Percentiles rank a stretch among this genome's conserved stretches.
Evolutionary conservation across 2,329 filamentous ascomycete species (phyloP).

Genomic region (Mariannaea elegans): DNA sequence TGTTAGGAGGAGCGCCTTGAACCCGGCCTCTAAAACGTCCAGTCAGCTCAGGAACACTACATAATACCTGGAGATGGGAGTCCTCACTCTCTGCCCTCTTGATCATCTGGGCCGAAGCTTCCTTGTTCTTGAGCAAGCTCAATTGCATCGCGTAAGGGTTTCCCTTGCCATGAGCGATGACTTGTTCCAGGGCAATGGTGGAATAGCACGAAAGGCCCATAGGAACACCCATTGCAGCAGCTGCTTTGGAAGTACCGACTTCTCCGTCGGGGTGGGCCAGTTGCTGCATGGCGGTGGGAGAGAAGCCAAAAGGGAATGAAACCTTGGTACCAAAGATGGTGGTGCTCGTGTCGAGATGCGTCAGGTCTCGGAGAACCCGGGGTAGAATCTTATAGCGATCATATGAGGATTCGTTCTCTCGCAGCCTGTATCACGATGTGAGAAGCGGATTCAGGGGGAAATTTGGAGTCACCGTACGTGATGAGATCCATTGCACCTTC

Average conservation of each 20-base stretch:
- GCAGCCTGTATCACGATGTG: neutral
- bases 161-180: conserved; percentile 24
- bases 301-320: conserved; percentile 25
- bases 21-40: conserved; percentile 6
- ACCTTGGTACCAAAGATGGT: conserved; percentile 23
- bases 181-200: conserved; percentile 21
- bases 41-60: neutral
- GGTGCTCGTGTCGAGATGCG: conserved; percentile 22
- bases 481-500: conserved; percentile 16
- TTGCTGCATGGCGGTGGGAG: conserved; percentile 24
- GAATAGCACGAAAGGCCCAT: conserved; percentile 26
- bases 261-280: conserved; percentile 25
- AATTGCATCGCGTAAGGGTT: conserved; percentile 29
- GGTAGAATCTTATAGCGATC: conserved; percentile 26
- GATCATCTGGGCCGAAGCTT: conserved; percentile 17
- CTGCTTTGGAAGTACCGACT: conserved; percentile 19
- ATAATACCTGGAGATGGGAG: no score
- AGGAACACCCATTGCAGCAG: conserved; percentile 12
- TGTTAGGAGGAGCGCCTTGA: conserved; percentile 16
- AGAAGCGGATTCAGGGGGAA: neutral
- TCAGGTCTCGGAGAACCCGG: conserved; percentile 21
- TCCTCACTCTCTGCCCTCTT: conserved; percentile 19
- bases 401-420: conserved; percentile 19
- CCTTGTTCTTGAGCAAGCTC: conserved; percentile 21
- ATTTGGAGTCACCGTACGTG: neutral